phyloP scores from a whole-genome alignment of 2,329 filamentous ascomycete genomes.

The Myriosclerotinia duriaeana region DNA sequence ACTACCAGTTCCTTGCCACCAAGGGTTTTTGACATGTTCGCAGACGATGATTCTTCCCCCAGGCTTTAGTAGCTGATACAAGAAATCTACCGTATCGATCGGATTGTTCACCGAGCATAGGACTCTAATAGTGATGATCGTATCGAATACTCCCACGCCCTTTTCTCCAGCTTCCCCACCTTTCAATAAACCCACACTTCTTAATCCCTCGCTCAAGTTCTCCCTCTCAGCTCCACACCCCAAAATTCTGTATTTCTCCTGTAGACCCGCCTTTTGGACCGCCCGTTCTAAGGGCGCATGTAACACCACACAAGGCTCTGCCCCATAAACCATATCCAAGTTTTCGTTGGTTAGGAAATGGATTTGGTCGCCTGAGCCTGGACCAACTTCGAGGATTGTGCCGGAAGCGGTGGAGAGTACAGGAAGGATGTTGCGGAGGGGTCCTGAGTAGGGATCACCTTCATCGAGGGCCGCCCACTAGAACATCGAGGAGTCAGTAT shows the following conservation, averaged over 20 bases:
- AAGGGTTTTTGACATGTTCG: constrained; percentile 1
- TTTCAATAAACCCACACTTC: not conserved
- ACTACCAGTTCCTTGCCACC: constrained; percentile 1
- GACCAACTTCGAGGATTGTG: not conserved
- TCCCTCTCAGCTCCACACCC: constrained; percentile 4
- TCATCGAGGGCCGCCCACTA: not conserved
- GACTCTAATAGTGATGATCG: not conserved
- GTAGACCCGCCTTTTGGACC: not conserved
- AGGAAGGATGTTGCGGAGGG: not conserved
- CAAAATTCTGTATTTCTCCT: not conserved
- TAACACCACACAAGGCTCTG: not conserved
- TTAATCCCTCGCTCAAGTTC: not conserved
- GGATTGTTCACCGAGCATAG: not conserved
- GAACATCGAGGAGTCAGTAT: too few relatives aligned
- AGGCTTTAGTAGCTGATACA: not conserved
- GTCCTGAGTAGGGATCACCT: too few relatives aligned
- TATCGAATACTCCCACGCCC: not conserved
- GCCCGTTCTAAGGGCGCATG: not conserved
- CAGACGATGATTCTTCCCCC: not conserved
- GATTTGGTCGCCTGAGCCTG: not conserved
- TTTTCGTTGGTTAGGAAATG: not conserved
- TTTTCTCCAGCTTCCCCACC: not conserved
- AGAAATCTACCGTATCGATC: not conserved
- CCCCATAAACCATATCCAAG: not conserved
- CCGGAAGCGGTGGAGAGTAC: not conserved